These are phyloP conservation scores for Phyllosticta citriasiana DNA, from an alignment of 2,329 filamentous ascomycete genomes.

Conservation along the genomic window DNA sequence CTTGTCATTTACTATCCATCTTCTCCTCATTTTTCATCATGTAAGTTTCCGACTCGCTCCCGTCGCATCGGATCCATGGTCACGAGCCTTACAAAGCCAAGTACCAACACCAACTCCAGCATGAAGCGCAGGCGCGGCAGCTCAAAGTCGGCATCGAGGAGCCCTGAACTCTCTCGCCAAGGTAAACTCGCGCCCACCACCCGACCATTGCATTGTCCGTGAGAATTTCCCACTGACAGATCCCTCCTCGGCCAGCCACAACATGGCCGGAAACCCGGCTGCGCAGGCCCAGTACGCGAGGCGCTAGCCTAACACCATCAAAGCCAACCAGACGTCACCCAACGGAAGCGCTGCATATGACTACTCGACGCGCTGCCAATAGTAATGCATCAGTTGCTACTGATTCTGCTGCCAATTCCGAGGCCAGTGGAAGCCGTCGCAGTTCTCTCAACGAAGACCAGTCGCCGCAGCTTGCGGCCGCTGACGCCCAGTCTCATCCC, in stretches of 20 bases:
- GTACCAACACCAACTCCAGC: constrained; percentile 3
- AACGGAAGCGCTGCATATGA: constrained; percentile 40
- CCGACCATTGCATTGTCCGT: not conserved
- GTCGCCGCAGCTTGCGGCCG: not conserved
- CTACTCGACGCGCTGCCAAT: constrained; percentile 34
- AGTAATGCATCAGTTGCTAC: constrained; percentile 27
- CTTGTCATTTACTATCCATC: not conserved
- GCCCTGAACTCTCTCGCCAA: constrained; percentile 7
- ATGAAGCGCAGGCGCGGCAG: constrained; percentile 9
- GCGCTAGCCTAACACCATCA: constrained; percentile 20
- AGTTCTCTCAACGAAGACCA: constrained; percentile 25
- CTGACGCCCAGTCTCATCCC: constrained; percentile 1
- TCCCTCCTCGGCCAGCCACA: constrained; percentile 18
- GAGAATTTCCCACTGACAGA: constrained; percentile 3
- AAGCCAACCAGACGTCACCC: constrained; percentile 32
- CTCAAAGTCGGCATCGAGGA: constrained; percentile 4
- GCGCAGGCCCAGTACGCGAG: constrained; percentile 27
- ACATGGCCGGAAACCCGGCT: constrained; percentile 19
- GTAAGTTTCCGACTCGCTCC: not conserved
- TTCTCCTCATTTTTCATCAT: not conserved
- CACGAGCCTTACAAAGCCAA: not conserved
- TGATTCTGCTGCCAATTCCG: constrained; percentile 22
- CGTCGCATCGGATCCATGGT: constrained; percentile 3
- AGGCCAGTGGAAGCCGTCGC: constrained; percentile 28
- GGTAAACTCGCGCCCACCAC: not conserved